phyloP scores from a whole-genome alignment of 2,329 filamentous ascomycete species.

The Knoxdaviesia proteae region DNA sequence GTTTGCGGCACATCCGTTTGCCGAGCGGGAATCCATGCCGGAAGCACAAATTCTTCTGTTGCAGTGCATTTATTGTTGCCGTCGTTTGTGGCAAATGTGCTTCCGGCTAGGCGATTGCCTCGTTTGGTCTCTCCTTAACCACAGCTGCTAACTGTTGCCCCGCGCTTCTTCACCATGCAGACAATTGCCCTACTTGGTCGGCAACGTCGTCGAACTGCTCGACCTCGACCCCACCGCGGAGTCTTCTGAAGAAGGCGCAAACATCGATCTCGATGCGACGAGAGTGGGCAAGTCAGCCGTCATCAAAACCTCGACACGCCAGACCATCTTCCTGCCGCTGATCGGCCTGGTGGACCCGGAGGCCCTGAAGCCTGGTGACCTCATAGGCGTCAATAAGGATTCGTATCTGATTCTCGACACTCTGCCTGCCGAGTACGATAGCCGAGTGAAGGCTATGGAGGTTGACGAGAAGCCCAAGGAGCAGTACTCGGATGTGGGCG shows the following conservation, averaged over 20 bases:
- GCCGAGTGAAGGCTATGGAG: conserved; percentile 98
- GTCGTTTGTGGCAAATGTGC: too few species aligned
- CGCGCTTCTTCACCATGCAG: conserved; percentile 22
- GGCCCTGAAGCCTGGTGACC: conserved; percentile 80
- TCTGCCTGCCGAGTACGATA: conserved; percentile 92
- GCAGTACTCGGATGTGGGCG: conserved; percentile 96
- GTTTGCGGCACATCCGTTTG: conserved; percentile 7
- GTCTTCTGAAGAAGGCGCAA: conserved; percentile 91
- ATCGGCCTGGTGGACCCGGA: conserved; percentile 94
- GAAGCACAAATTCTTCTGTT: not conserved
- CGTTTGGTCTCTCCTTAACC: too few species aligned
- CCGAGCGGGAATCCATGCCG: not conserved
- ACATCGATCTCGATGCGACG: conserved; percentile 93
- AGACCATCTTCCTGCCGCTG: conserved; percentile 94
- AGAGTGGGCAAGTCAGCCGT: conserved; percentile 95
- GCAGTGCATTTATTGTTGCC: too few species aligned
- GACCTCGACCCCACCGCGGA: conserved; percentile 93
- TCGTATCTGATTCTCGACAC: conserved; percentile 96
- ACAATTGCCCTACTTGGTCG: conserved; percentile 93
- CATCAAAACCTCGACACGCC: conserved; percentile 96
- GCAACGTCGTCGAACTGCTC: conserved; percentile 92
- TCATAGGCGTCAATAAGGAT: conserved; percentile 98
- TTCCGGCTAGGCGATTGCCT: too few species aligned
- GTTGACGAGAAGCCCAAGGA: conserved; percentile 99
- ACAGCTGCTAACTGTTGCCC: conserved; percentile 4